Evolutionary conservation across 768 basidiomycete genomes (phyloP), one percentile per base, ranked within the genome.

Genomic region (Tricholoma terreum): DNA sequence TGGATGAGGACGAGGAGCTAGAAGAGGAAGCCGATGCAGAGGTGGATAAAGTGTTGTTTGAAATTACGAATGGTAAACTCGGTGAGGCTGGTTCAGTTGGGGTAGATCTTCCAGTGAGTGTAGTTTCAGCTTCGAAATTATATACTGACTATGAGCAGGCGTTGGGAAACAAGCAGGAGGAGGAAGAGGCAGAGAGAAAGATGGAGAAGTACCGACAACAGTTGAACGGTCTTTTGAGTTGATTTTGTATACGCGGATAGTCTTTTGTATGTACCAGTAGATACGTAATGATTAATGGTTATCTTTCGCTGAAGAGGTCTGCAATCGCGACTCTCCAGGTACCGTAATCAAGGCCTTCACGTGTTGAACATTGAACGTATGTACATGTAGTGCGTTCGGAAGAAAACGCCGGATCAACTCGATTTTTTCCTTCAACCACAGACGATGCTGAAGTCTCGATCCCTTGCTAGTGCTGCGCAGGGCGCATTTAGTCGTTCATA

Each of bases 11-110:
- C 43, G 94, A 96, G 61, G 96, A 95, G 63, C 71, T 98, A 30
- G 92, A 94, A 65, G 94, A 95, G 63, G 97, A 99, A 73, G 97
- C 97, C 4, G 94, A 98, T 65, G 92, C 85, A 10, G 97, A 99
- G 69, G 92, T 99, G 9, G 97, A 99, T 68, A 97, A 95, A 69
- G 91, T 99, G 12, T 70, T 99, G 36, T 98, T 89, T 64, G 94
- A 98, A 56, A 79, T 99, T 58, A 99, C 97, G 8, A 87, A 98
- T 61, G 97, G 95, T 54, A 96, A 96, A 73, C 78, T 97, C n/a
- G 94, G 94, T 6, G 83, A 89, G 68, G 90, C 85, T 43, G 92
- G 91, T 11, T 70, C 82, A 22, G 91, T 88, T 50, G 81, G 80
- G 35, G 83, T 79, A 31, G 88, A 86, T 50, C 68, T 90, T 62